Evolutionary conservation across 169 alveolate species (phyloP).

Genomic region (Eimeria zaria): DNA sequence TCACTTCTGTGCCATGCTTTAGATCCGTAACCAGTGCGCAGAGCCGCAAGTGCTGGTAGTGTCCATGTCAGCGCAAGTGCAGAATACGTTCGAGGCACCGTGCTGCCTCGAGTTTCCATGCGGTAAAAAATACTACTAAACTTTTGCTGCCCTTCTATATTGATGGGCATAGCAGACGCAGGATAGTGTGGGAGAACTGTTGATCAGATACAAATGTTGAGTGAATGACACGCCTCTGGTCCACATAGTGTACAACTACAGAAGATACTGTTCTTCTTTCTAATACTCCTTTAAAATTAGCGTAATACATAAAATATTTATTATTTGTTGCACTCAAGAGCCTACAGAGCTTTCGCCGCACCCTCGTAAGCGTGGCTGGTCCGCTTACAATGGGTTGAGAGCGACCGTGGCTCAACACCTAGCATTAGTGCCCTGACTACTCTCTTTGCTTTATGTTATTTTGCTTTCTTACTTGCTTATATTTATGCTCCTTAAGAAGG

Average conservation of each 20-base stretch:
- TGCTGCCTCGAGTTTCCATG: neutral
- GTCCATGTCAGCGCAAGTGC: too few species aligned
- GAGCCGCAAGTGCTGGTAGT: too few species aligned
- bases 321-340: neutral
- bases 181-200: neutral
- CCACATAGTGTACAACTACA: neutral
- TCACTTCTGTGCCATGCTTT: neutral
- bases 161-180: neutral
- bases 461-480: neutral
- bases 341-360: neutral
- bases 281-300: neutral
- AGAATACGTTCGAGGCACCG: neutral
- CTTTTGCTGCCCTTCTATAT: neutral
- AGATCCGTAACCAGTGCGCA: too few species aligned
- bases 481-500: neutral
- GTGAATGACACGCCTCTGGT: neutral
- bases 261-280: neutral
- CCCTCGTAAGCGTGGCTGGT: neutral
- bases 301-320: neutral
- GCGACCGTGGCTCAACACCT: slow-evolving; percentile 1
- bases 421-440: neutral
- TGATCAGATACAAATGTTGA: neutral
- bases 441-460: neutral
- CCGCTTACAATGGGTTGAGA: neutral
- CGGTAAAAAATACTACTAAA: neutral